Conservation (phyloP, 2,329 filamentous ascomycete species). For the Zymoseptoria brevis region DNA sequence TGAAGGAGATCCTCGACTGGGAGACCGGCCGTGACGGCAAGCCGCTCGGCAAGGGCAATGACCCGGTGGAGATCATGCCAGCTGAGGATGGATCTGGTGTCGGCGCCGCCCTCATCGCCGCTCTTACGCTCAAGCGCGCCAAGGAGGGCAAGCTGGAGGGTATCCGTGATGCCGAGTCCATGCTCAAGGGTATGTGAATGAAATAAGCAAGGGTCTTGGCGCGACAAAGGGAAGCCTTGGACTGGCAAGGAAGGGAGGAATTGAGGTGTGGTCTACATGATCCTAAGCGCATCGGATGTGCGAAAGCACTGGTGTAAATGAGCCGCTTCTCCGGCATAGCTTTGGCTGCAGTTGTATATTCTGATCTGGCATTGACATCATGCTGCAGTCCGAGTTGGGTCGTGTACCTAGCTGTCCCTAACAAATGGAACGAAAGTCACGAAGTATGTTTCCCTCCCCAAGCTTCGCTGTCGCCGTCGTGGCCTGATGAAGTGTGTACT, state of each 20-base stretch:
- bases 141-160: slow-evolving; percentile 52
- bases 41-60: slow-evolving; percentile 48
- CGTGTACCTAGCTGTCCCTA: background rate
- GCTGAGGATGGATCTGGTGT: slow-evolving; percentile 96
- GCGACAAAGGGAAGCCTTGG: background rate
- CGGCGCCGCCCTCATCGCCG: slow-evolving; percentile 89
- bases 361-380: background rate
- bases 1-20: slow-evolving; percentile 96
- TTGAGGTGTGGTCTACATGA: background rate
- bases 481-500: too few relatives aligned
- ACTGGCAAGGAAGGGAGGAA: background rate
- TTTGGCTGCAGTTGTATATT: background rate
- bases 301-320: background rate
- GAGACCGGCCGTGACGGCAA: slow-evolving; percentile 62
- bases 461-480: too few relatives aligned
- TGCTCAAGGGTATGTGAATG: slow-evolving; percentile 30
- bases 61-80: slow-evolving; percentile 78
- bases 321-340: background rate
- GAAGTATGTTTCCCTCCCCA: too few relatives aligned
- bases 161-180: slow-evolving; percentile 44
- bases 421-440: too few relatives aligned
- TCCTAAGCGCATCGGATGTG: background rate
- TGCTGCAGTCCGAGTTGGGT: background rate
- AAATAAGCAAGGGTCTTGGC: background rate
- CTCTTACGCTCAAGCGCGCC: slow-evolving; percentile 55